Conservation (phyloP, 2,329 filamentous ascomycete genomes). For the Cadophora sp. region DNA sequence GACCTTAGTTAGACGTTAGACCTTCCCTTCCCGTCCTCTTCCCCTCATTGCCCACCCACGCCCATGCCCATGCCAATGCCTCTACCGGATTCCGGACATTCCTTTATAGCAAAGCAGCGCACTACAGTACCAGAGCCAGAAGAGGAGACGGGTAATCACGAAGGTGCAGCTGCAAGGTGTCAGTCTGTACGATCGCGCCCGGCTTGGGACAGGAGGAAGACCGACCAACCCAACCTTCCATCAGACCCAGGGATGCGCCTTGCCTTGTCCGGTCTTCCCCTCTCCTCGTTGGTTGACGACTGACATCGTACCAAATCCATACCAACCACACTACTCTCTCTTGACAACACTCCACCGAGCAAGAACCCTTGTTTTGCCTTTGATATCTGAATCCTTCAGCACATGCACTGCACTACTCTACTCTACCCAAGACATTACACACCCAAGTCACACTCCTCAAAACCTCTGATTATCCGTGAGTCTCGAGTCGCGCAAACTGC, state of each 20-base stretch:
- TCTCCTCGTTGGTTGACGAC: conserved; percentile 7
- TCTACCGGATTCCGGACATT: conserved; percentile 9
- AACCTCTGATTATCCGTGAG: conserved; percentile 3
- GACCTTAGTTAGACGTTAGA: background rate
- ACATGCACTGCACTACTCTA: background rate
- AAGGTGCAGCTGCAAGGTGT: no score
- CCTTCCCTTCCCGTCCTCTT: conserved; percentile 1
- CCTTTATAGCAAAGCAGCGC: no score
- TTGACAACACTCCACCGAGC: background rate
- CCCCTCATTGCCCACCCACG: background rate
- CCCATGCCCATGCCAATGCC: no score
- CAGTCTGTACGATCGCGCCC: background rate
- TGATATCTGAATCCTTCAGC: conserved; percentile 5
- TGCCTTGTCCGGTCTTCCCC: no score
- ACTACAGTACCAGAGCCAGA: background rate
- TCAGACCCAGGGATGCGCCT: conserved; percentile 1
- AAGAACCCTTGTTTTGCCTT: conserved; percentile 1
- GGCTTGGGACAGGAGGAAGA: background rate
- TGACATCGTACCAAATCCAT: background rate
- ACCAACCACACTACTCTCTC: background rate
- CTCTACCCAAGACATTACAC: background rate
- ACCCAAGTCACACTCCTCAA: background rate
- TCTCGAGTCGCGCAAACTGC: conserved; percentile 15
- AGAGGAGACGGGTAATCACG: conserved; percentile 15
- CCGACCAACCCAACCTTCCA: background rate